Evolutionary conservation across 805 yeast species (phyloP).

Genomic region (Ogataea kodamae): DNA sequence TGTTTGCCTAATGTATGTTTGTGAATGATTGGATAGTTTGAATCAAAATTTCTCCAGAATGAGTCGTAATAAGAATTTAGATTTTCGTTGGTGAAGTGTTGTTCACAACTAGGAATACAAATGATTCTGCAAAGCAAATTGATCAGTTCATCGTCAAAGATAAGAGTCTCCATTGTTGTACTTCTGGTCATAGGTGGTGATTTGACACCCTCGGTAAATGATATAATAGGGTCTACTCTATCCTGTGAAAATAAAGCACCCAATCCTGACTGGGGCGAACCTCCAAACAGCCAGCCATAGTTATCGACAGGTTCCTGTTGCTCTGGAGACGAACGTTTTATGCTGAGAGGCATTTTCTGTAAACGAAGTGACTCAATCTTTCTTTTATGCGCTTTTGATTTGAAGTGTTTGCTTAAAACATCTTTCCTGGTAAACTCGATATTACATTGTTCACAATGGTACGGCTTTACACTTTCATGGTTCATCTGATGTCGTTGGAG

Average conservation of each 20-base stretch:
- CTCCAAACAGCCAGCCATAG: slow-evolving; percentile 15
- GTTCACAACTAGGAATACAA: slow-evolving; percentile 2
- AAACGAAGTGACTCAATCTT: slow-evolving; percentile 12
- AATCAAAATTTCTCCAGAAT: slow-evolving; percentile 37
- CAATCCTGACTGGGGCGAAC: too few relatives aligned
- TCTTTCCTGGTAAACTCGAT: slow-evolving; percentile 32
- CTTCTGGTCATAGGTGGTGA: too few relatives aligned
- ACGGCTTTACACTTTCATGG: slow-evolving; percentile 30
- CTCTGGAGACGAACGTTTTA: not conserved
- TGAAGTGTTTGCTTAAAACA: slow-evolving; percentile 30
- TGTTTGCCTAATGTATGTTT: slow-evolving; percentile 29
- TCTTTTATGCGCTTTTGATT: slow-evolving; percentile 24
- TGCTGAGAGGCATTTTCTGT: slow-evolving; percentile 2
- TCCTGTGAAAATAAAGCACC: too few relatives aligned
- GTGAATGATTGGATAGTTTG: slow-evolving; percentile 40
- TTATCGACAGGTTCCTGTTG: slow-evolving; percentile 1
- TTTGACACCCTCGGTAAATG: too few relatives aligned
- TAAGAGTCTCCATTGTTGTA: too few relatives aligned
- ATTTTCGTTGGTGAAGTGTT: slow-evolving; percentile 5
- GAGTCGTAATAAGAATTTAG: slow-evolving; percentile 24
- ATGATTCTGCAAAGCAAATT: slow-evolving; percentile 3
- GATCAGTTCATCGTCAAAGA: slow-evolving; percentile 1
- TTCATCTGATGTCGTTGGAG: slow-evolving; percentile 32
- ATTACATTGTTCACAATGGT: slow-evolving; percentile 26
- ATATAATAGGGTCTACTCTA: too few relatives aligned